A percentile compares a stretch with the other conserved stretches of the same genome.
Conservation (phyloP, 176 grass and related monocot genomes). For the Eragrostis nindensis region DNA sequence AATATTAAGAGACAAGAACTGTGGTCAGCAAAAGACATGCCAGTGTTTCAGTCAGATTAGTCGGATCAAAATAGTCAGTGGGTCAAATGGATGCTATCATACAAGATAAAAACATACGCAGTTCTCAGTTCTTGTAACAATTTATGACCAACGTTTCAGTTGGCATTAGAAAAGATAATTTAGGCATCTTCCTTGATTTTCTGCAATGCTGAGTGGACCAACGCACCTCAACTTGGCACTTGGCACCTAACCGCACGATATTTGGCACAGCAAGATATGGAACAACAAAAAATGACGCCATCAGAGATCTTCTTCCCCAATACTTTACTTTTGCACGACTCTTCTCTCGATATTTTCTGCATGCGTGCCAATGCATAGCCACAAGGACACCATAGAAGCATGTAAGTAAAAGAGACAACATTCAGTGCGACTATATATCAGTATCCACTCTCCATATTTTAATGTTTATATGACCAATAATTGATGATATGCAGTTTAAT, state of each 20-base stretch:
- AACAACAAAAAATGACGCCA: neutral
- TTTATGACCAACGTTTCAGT: neutral
- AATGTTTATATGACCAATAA: constrained; percentile 24
- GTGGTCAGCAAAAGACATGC: neutral
- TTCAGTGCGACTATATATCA: constrained; percentile 29
- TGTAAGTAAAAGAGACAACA: constrained; percentile 4
- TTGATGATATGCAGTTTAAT: constrained; percentile 23
- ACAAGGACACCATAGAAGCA: constrained; percentile 14
- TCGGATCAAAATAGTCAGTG: neutral
- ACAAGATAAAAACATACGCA: neutral
- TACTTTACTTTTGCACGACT: constrained; percentile 16
- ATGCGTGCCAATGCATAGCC: neutral
- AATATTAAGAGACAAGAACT: constrained; percentile 9
- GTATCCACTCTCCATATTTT: constrained; percentile 36
- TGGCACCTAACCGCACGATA: constrained; percentile 1
- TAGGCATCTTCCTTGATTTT: neutral
- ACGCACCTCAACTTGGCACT: constrained; percentile 10
- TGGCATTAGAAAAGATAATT: neutral
- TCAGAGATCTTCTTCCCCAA: neutral
- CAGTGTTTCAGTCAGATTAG: constrained; percentile 10
- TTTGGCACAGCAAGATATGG: neutral
- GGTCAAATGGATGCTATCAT: neutral
- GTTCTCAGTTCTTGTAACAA: neutral
- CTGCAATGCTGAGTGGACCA: neutral
- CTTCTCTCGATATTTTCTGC: neutral